Percentiles rank a stretch among this genome's conserved stretches.
phyloP scores from a whole-genome alignment of 1,284 basidiomycete species.

The Takashimella tepidaria region DNA sequence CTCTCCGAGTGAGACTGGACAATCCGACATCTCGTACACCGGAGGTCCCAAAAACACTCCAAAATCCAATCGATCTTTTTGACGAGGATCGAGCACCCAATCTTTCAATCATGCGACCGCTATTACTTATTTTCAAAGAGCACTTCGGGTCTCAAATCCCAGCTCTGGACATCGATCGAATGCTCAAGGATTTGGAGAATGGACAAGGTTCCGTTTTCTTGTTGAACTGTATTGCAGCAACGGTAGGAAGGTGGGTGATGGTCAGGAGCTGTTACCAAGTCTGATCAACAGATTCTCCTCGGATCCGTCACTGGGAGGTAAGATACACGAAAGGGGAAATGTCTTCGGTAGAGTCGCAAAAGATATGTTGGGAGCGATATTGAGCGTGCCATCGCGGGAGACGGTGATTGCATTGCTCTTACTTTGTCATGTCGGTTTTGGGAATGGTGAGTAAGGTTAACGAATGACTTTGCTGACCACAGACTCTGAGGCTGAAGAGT shows the following conservation, averaged over 20 bases:
- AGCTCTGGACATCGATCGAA: slow-evolving; percentile 3
- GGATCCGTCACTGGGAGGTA: slow-evolving; percentile 11
- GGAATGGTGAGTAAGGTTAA: slow-evolving; percentile 16
- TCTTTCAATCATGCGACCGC: slow-evolving; percentile 18
- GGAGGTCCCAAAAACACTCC: background rate
- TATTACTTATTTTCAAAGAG: slow-evolving; percentile 21
- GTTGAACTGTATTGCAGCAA: slow-evolving; percentile 21
- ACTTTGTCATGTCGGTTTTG: slow-evolving; percentile 23
- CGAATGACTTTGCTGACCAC: background rate
- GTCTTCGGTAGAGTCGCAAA: slow-evolving; percentile 20
- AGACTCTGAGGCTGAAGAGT: slow-evolving; percentile 29
- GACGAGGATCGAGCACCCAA: background rate
- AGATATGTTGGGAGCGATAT: slow-evolving; percentile 23
- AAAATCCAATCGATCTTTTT: background rate
- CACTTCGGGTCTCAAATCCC: slow-evolving; percentile 27
- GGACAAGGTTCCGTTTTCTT: slow-evolving; percentile 21
- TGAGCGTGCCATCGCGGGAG: slow-evolving; percentile 24
- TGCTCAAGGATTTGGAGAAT: slow-evolving; percentile 11
- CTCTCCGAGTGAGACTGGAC: slow-evolving; percentile 24
- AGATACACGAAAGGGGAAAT: slow-evolving; percentile 17
- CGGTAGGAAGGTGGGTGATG: too few relatives aligned
- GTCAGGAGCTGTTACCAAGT: too few relatives aligned
- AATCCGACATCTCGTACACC: background rate
- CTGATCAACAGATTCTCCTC: slow-evolving; percentile 30
- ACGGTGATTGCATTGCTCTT: slow-evolving; percentile 23